Evolutionary conservation across 225 moss, liverwort and hornwort species (phyloP).

Genomic region (Pleurozium schreberi): DNA sequence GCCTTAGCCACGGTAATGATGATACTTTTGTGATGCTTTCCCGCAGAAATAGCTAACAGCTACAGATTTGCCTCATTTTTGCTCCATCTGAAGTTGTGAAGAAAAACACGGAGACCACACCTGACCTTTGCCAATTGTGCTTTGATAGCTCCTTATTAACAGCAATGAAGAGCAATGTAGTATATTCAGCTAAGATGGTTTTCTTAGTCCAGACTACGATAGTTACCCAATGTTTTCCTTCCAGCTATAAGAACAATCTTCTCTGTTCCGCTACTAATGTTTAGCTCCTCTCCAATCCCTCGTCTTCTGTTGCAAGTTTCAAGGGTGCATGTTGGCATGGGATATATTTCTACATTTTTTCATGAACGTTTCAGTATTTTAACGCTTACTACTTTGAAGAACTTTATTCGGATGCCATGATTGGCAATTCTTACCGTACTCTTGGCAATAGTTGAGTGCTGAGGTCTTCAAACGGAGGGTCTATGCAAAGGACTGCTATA

Average conservation of each 20-base stretch:
- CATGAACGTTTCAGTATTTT: neutral
- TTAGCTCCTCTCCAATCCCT: neutral
- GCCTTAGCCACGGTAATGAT: constrained; percentile 3
- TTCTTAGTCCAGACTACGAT: neutral
- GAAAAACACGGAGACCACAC: neutral
- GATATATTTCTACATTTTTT: neutral
- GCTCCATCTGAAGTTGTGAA: constrained; percentile 24
- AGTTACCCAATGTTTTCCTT: neutral
- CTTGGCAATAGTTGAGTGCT: neutral
- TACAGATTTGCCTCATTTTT: constrained; percentile 16
- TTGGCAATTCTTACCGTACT: neutral
- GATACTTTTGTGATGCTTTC: constrained; percentile 3
- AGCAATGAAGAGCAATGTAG: constrained; percentile 16
- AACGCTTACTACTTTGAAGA: neutral
- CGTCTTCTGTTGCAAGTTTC: neutral
- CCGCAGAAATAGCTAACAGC: constrained; percentile 13
- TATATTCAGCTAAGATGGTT: constrained; percentile 7
- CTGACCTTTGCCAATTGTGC: constrained; percentile 1
- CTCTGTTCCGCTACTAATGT: neutral
- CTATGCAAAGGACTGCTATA: neutral
- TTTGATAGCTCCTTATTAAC: constrained; percentile 4
- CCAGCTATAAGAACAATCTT: neutral
- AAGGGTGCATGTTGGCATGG: neutral
- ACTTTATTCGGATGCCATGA: neutral
- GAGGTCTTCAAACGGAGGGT: neutral